Base-by-base conservation (phyloP, 108 stramenopile genomes). In the Nitzschia inconspicua region DNA sequence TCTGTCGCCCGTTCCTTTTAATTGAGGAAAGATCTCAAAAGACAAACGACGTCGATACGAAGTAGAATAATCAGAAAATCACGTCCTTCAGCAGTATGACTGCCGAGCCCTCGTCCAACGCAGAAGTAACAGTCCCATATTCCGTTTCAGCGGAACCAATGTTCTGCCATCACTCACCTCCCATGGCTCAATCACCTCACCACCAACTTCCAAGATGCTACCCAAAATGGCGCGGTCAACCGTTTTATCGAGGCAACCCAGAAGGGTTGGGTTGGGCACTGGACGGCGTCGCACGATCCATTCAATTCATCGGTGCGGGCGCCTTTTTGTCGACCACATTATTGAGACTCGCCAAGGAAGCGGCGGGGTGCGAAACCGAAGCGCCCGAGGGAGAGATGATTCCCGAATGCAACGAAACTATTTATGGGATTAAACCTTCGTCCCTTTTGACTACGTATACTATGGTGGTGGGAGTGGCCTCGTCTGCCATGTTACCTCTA, bases 181-280 rank as follows among this genome's bases (percentile, higher is more conserved):
- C n/a, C n/a, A n/a, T n/a, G n/a, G n/a, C n/a, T n/a, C n/a, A n/a
- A n/a, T n/a, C n/a, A n/a, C n/a, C n/a, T n/a, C n/a, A n/a, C n/a
- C n/a, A n/a, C n/a, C n/a, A 51, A 51, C 25, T 65, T n/a, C 66
- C 73, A 11, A 35, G 19, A 63, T 60, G 53, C 9, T 76, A 64
- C 56, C 76, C 70, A 50, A 36, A 29, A 2, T 60, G 70, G 27
- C 40, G 63, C 5, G 66, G 70, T 6, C 68, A 68, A 44, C 79
- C 79, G 3, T 23, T 62, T 3, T 80, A 72, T 47, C 18, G 62
- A 41, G 82, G 75, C 1, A 83, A 89, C 52, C 20, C 29, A 4
- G 88, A 89, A 73, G 88, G 82, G 13, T 47, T 85, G 4, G 88
- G 73, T 4, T 89, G 77, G 77, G 80, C 79, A 11, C 32, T 84